These are phyloP conservation scores for Cystofilobasidium ferigula DNA, from an alignment of 768 basidiomycete genomes.

Conservation along the genomic window DNA sequence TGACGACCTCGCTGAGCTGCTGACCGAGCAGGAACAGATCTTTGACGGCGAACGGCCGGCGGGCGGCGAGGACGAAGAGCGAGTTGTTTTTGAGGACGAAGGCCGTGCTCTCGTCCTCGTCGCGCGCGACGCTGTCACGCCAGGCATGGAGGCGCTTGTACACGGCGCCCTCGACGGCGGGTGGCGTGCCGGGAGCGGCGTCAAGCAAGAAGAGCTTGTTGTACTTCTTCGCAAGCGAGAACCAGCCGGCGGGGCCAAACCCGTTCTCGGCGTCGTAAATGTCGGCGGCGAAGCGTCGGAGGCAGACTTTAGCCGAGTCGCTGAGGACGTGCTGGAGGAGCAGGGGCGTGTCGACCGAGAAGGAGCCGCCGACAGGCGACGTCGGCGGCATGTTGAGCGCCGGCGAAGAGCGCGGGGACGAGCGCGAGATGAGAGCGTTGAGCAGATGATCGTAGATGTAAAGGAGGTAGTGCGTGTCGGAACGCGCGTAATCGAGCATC, in stretches of 20 bases:
- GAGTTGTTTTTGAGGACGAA: constrained; percentile 66
- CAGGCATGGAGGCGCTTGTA: constrained; percentile 67
- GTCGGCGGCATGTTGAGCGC: constrained; percentile 18
- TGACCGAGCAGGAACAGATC: constrained; percentile 52
- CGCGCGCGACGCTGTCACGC: constrained; percentile 66
- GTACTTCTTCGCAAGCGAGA: constrained; percentile 67
- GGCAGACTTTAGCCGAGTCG: constrained; percentile 64
- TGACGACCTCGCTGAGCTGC: constrained; percentile 54
- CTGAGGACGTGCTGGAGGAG: constrained; percentile 47
- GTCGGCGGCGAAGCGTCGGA: constrained; percentile 59
- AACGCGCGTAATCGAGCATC: constrained; percentile 85
- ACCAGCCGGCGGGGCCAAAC: constrained; percentile 62
- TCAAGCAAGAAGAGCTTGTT: constrained; percentile 47
- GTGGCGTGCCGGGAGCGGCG: constrained; percentile 1
- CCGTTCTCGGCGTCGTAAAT: constrained; percentile 57
- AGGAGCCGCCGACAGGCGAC: constrained; percentile 25
- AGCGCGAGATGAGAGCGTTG: constrained; percentile 54
- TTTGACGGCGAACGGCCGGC: constrained; percentile 55
- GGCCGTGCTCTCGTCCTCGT: constrained; percentile 65
- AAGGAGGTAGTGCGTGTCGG: constrained; percentile 90
- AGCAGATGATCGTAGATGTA: constrained; percentile 86
- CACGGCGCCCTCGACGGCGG: constrained; percentile 44
- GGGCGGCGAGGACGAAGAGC: constrained; percentile 48
- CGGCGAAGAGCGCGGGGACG: constrained; percentile 18
- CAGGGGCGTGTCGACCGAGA: constrained; percentile 21